Conservation (phyloP, 805 yeast species). For the Myxozyma sirexii region DNA sequence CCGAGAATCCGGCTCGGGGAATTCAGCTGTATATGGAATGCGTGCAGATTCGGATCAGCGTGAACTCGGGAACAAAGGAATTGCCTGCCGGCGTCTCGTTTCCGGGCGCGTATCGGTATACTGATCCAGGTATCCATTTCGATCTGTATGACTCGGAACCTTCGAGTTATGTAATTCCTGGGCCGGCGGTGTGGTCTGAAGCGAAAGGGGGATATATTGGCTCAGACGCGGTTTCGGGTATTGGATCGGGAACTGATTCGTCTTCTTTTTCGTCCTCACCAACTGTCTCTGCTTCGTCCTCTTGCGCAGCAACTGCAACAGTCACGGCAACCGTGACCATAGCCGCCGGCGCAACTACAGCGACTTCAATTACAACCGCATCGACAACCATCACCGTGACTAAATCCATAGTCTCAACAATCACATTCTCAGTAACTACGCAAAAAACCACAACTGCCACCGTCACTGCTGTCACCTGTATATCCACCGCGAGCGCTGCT, state of each 20-base stretch:
- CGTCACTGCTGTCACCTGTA: neutral
- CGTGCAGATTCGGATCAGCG: constrained; percentile 20
- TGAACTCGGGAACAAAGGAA: constrained; percentile 9
- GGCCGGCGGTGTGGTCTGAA: constrained; percentile 27
- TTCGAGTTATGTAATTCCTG: constrained; percentile 24
- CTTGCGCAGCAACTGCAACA: neutral
- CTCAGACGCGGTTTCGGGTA: neutral
- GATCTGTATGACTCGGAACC: constrained; percentile 17
- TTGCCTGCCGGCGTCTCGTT: constrained; percentile 23
- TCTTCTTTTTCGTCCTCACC: neutral
- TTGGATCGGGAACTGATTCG: neutral
- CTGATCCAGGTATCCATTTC: constrained; percentile 26
- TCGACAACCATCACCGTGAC: neutral
- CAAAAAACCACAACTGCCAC: neutral
- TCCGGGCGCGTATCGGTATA: constrained; percentile 29
- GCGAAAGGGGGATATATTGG: constrained; percentile 1
- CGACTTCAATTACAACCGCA: neutral
- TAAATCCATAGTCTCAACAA: neutral
- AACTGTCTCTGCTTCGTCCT: too few species aligned
- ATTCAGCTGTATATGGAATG: constrained; percentile 27
- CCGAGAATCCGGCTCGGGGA: constrained; percentile 18
- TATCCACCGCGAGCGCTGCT: too few species aligned
- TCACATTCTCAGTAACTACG: neutral
- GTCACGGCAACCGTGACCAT: neutral
- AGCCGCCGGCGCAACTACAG: neutral